These are phyloP conservation scores for Naematelia encephala DNA, from an alignment of 768 basidiomycete species.

Conservation along the genomic window DNA sequence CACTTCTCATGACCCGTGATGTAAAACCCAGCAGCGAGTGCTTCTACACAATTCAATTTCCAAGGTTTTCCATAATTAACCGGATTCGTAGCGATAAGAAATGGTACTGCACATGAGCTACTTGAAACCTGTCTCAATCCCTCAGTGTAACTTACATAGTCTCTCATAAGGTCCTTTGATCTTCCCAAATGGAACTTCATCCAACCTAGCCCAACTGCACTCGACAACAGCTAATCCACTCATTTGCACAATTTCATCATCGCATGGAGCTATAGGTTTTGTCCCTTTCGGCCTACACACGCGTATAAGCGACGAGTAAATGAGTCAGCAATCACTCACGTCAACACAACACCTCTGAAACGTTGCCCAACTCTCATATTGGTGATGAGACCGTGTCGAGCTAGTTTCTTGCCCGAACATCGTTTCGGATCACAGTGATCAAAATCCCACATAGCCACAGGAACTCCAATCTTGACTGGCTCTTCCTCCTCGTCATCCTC, in stretches of 20 bases:
- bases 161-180: conserved; percentile 91
- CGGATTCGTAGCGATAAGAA: conserved; percentile 90
- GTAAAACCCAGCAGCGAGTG: conserved; percentile 86
- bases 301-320: not conserved
- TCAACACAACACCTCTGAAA: conserved; percentile 88
- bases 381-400: conserved; percentile 76
- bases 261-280: conserved; percentile 72
- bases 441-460: conserved; percentile 99
- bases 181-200: conserved; percentile 91
- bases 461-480: conserved; percentile 54
- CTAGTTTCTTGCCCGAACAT: conserved; percentile 84
- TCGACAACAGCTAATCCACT: conserved; percentile 93
- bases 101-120: conserved; percentile 66
- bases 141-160: conserved; percentile 68
- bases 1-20: conserved; percentile 80
- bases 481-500: conserved; percentile 51
- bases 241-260: conserved; percentile 70
- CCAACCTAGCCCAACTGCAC: conserved; percentile 94
- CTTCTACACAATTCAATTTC: conserved; percentile 89
- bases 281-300: conserved; percentile 74
- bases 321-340: conserved; percentile 59
- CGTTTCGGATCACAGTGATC: conserved; percentile 91
- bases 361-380: conserved; percentile 77
- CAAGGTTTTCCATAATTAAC: conserved; percentile 98
- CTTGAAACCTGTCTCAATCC: not conserved